Base-by-base conservation (phyloP, 1,284 basidiomycete species). In the Marasmius fiardii region DNA sequence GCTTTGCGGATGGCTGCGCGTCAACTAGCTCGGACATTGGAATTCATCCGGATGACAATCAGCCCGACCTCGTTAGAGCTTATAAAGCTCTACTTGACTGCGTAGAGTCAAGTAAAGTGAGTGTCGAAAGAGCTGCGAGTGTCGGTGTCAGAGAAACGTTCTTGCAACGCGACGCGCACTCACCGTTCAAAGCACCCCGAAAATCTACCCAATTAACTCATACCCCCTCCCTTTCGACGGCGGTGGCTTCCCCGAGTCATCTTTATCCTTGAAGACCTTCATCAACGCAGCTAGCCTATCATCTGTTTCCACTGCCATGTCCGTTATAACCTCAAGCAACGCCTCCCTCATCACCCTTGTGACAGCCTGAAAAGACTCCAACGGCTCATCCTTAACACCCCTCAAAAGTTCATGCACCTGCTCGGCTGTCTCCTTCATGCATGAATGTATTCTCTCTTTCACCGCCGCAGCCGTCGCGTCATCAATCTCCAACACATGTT, bases 191-290 rank as follows among this genome's bases (percentile, higher is more conserved):
- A n/a, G n/a, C n/a, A 18, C 5, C n/a, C 39, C 4, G 7, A n/a
- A 41, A 16, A 16, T 41, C 39, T 41, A 49, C 16, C 47, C 47
- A 18, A 49, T 49, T 12, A 49, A 33, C n/a, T 49, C 47, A 33
- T 49, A 49, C 24, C 47, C 14, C n/a, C 31, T 49, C 28, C 28
- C 47, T 18, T 49, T 49, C 26, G 24, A n/a, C n/a, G 47, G 47
- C 7, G 47, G 47, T 11, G 47, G 47, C n/a, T 26, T 26, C 14
- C 31, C 31, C 10, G 24, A n/a, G 26, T 49, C 31, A 18, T 49
- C 43, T 21, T 24, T 44, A 23, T 44, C 47, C 47, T 49, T 49
- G 28, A 49, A 49, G 11, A 26, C 47, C 26, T 49, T 49, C 47
- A 49, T n/a, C 47, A 49, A n/a, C 4, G 47, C 47, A 28, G 47